These are phyloP conservation scores for Aspergillus fumigatiaffinis DNA, from an alignment of 2,329 filamentous ascomycete species.

Conservation along the genomic window DNA sequence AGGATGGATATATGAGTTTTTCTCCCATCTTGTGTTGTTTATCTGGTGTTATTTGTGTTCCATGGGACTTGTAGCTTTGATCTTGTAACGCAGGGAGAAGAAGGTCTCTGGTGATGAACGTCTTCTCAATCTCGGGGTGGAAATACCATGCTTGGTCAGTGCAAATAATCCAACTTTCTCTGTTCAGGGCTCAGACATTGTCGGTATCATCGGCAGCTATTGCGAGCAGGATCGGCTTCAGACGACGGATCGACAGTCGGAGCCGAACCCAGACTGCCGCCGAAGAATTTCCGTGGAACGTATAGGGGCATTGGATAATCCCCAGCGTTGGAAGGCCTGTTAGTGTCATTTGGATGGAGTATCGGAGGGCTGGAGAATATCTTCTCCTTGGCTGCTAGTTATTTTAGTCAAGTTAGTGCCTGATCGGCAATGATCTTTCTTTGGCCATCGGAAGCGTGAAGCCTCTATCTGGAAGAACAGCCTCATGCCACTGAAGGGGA, in stretches of 20 bases:
- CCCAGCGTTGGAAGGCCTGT: no score
- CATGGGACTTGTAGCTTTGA: slow-evolving; percentile 54
- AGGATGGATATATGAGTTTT: slow-evolving; percentile 54
- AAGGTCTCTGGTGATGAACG: slow-evolving; percentile 51
- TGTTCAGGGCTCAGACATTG: slow-evolving; percentile 26
- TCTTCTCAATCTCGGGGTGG: slow-evolving; percentile 46
- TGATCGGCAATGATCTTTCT: no score
- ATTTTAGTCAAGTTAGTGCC: background rate
- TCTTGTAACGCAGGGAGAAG: slow-evolving; percentile 49
- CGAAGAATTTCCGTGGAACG: no score
- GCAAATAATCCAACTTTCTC: slow-evolving; percentile 61
- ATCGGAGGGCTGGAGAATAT: slow-evolving; percentile 18
- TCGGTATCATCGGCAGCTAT: slow-evolving; percentile 15
- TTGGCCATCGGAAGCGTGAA: no score
- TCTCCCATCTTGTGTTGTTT: no score
- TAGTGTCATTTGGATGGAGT: background rate
- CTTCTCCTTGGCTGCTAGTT: slow-evolving; percentile 13
- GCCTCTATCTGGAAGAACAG: no score
- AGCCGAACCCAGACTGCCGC: background rate
- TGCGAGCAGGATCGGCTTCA: slow-evolving; percentile 9
- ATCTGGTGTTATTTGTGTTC: slow-evolving; percentile 53
- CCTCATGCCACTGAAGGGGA: no score
- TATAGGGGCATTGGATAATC: background rate
- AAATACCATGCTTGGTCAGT: slow-evolving; percentile 51
- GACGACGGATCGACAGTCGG: background rate